Evolutionary conservation across 768 basidiomycete species (phyloP).

Genomic region (Exidia glandulosa): DNA sequence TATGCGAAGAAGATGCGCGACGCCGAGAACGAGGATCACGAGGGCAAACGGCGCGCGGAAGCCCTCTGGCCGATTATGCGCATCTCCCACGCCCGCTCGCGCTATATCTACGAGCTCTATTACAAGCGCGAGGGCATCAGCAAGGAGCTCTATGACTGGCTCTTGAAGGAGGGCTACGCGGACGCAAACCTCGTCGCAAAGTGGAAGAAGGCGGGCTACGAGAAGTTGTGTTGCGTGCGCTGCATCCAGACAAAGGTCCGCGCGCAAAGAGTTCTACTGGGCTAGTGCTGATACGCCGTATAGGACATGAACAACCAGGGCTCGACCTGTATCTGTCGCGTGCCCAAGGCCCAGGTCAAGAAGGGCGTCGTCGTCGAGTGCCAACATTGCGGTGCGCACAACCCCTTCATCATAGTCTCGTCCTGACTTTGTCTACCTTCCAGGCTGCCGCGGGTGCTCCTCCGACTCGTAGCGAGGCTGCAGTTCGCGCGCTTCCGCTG

Average conservation of each 20-base stretch:
- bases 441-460: too few species aligned
- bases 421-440: too few species aligned
- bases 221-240: constrained; percentile 92
- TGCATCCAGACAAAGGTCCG: constrained; percentile 88
- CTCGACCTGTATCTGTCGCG: constrained; percentile 94
- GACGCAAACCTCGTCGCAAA: constrained; percentile 95
- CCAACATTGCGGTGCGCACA: constrained; percentile 97
- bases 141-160: constrained; percentile 91
- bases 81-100: constrained; percentile 88
- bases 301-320: constrained; percentile 99
- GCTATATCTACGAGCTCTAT: constrained; percentile 97
- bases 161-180: constrained; percentile 93
- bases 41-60: constrained; percentile 92
- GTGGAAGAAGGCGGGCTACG: constrained; percentile 98
- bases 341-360: constrained; percentile 89
- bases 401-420: too few species aligned
- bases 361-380: constrained; percentile 90
- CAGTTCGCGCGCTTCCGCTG: too few species aligned
- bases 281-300: neutral
- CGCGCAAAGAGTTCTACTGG: neutral
- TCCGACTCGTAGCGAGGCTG: too few species aligned
- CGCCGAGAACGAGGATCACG: constrained; percentile 96
- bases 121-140: constrained; percentile 97
- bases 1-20: constrained; percentile 99
- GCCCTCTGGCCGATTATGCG: constrained; percentile 97